A percentile compares a stretch with the other conserved stretches of the same genome.
Evolutionary conservation across 2,329 filamentous ascomycete species (phyloP).

Genomic region (Zarea fungicola): DNA sequence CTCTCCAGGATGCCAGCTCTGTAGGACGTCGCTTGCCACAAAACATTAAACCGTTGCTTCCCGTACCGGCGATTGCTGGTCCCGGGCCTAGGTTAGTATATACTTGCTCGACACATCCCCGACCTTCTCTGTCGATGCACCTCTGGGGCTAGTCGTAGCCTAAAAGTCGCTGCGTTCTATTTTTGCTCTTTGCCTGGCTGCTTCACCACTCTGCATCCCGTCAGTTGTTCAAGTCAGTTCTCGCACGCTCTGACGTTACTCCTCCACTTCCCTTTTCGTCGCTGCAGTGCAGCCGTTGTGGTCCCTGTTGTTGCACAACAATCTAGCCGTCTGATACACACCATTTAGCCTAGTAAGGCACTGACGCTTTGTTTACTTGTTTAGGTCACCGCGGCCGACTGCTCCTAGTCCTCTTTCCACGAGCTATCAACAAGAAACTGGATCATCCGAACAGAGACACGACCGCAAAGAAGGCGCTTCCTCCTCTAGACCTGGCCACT

Average conservation of each 20-base stretch:
- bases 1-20: background rate
- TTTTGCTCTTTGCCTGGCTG: background rate
- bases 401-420: constrained; percentile 47
- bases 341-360: background rate
- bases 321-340: background rate
- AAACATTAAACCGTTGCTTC: background rate
- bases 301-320: background rate
- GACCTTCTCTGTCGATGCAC: background rate
- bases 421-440: constrained; percentile 18
- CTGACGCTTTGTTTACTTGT: constrained; percentile 17
- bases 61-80: background rate
- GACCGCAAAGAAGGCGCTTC: constrained; percentile 21
- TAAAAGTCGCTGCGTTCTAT: background rate
- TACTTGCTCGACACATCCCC: background rate
- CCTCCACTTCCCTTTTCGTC: background rate
- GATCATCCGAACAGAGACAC: constrained; percentile 24
- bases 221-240: too few species aligned
- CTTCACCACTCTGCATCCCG: background rate
- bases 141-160: background rate
- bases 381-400: constrained; percentile 43
- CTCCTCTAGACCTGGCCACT: background rate
- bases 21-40: constrained; percentile 1
- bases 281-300: background rate
- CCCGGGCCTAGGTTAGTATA: constrained; percentile 9
- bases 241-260: background rate